Evolutionary conservation across 176 grass and related monocot species (phyloP).

Genomic region (Oryza meridionalis): DNA sequence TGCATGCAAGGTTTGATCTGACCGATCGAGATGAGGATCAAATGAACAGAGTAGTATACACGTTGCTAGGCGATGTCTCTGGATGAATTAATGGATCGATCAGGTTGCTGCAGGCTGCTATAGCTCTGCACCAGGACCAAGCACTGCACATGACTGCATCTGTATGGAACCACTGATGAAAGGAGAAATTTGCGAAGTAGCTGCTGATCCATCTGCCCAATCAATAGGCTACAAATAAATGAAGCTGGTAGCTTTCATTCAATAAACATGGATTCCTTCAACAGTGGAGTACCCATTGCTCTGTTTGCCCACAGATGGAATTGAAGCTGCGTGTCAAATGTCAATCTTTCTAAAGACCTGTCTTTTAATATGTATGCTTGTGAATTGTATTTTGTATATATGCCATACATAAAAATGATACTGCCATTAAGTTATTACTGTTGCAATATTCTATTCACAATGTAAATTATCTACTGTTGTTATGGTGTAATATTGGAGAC

Average conservation of each 20-base stretch:
- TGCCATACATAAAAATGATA: no score
- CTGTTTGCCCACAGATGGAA: neutral
- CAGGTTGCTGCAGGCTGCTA: neutral
- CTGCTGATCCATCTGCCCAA: neutral
- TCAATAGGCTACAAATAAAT: neutral
- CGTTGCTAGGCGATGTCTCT: neutral
- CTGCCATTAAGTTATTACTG: no score
- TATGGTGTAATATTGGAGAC: no score
- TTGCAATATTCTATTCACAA: no score
- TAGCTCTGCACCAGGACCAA: neutral
- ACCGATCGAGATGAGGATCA: neutral
- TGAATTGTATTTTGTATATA: no score
- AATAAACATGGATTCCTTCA: no score
- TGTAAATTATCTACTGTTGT: no score
- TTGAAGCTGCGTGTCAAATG: neutral
- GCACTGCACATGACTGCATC: neutral
- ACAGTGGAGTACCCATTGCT: no score
- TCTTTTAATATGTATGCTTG: neutral
- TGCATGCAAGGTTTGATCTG: neutral
- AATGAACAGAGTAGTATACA: neutral
- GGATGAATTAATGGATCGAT: neutral
- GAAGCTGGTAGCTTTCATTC: no score
- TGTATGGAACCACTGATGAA: neutral
- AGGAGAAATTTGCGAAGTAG: neutral
- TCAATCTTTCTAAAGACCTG: neutral